A percentile compares a stretch with the other conserved stretches of the same genome.
These are phyloP conservation scores for Boletus sp. DNA, from an alignment of 1,284 basidiomycete genomes.

Conservation along the genomic window DNA sequence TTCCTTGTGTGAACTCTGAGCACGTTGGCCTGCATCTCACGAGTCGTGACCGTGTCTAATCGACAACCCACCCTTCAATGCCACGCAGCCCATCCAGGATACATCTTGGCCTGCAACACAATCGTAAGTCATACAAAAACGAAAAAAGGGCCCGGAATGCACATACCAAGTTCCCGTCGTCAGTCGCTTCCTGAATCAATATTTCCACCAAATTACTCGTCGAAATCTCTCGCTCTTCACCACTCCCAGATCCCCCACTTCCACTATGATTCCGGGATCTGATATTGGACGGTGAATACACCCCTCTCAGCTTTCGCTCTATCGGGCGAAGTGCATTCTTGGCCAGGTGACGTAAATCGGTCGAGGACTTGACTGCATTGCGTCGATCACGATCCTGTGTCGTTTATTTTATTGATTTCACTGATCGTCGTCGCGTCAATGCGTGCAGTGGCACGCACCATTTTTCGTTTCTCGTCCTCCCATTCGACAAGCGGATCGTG, in stretches of 20 bases:
- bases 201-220: conserved; percentile 86
- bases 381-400: conserved; percentile 35
- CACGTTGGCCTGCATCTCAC: neutral
- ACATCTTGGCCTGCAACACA: conserved; percentile 62
- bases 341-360: conserved; percentile 61
- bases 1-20: conserved; percentile 1
- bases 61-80: conserved; percentile 41
- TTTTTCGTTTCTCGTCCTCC: conserved; percentile 72
- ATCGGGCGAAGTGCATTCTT: conserved; percentile 77
- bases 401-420: neutral
- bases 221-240: conserved; percentile 59
- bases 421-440: too few relatives aligned
- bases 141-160: conserved; percentile 5
- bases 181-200: conserved; percentile 84
- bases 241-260: conserved; percentile 21
- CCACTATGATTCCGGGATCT: conserved; percentile 31
- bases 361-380: conserved; percentile 44
- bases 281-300: conserved; percentile 58
- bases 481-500: conserved; percentile 98
- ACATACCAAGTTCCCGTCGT: conserved; percentile 65
- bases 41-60: neutral
- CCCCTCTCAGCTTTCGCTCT: conserved; percentile 78
- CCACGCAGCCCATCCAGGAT: conserved; percentile 85
- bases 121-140: neutral
- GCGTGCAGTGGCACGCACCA: conserved; percentile 35